Evolutionary conservation across 805 yeast genomes (phyloP), one percentile per base, ranked within the genome.

Genomic region (Pichia paraexigua): DNA sequence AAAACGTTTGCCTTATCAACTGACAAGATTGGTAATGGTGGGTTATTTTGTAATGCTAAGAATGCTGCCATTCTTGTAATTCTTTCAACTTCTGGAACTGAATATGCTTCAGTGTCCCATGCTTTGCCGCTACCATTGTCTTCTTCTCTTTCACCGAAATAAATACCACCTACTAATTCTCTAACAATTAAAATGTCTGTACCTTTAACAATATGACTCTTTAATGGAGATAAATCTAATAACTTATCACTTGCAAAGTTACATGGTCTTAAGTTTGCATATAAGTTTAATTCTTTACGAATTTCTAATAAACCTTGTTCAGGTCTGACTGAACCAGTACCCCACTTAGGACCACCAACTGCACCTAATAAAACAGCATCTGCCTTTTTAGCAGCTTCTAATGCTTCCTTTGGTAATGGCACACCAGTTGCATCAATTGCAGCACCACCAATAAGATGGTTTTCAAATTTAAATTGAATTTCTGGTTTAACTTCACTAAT

Each of bases 331-430:
- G 77, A 65, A 47, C 97, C 97, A 27, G 97, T 87, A 39, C 98
- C 98, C 99, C 99, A 94, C 72, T 94, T 94, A 55, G 99, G 99
- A 35, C 99, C 99, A 57, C 99, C 99, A 35, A 94, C 99, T 10
- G 99, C 97, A 59, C 99, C 99, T 52, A 94, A 76, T 58, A 94
- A 74, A n/a, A 94, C 96, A 25, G 98, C 99, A 66, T 92, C 95
- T 1, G 98, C 85, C 44, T 73, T 72, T 70, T 88, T 90, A 39
- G 97, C 79, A 11, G 96, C 90, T 45, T 73, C 86, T 46, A 94
- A 75, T 3, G 97, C 78, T 52, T 77, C 92, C 54, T 86, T 95
- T 17, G 97, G 86, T 57, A 94, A 75, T 53, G 99, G 97, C 48
- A 68, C 83, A 49, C 99, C 99, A 44, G 95, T 85, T 52, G 97